Conservation (phyloP, 192 early-diverging fungal species). For the Umbelopsis sp. region DNA sequence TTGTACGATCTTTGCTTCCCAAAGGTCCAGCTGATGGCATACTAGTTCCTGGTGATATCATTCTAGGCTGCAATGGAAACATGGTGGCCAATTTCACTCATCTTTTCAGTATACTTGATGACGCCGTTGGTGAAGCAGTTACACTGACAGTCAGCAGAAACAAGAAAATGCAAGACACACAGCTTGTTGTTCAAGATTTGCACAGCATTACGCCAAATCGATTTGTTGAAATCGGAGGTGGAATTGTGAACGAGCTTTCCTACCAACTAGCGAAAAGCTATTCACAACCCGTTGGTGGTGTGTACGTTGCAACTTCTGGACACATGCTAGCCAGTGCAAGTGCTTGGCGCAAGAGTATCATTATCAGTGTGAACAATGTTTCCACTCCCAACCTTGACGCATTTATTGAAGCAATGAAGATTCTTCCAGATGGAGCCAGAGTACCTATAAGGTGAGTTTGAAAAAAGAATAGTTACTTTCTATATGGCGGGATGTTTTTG, state of each 20-base stretch:
- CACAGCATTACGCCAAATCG: conserved; percentile 80
- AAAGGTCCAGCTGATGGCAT: conserved; percentile 65
- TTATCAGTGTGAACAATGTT: conserved; percentile 67
- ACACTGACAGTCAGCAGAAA: conserved; percentile 60
- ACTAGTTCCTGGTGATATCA: conserved; percentile 71
- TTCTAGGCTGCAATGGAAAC: conserved; percentile 65
- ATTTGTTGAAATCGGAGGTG: conserved; percentile 86
- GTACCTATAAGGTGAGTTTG: conserved; percentile 46
- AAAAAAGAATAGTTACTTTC: neutral
- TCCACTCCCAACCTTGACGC: conserved; percentile 66
- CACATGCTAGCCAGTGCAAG: conserved; percentile 69
- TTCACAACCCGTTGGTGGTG: conserved; percentile 71
- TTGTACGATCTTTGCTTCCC: conserved; percentile 62
- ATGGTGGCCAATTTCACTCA: conserved; percentile 72
- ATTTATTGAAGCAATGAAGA: conserved; percentile 65
- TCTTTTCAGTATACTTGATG: conserved; percentile 66
- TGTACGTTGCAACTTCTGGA: conserved; percentile 74
- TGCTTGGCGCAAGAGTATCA: conserved; percentile 68
- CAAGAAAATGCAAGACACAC: conserved; percentile 46
- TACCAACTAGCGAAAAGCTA: conserved; percentile 78
- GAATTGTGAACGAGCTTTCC: conserved; percentile 71
- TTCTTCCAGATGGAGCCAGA: conserved; percentile 63
- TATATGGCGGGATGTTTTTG: neutral
- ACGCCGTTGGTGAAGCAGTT: conserved; percentile 53
- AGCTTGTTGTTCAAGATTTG: conserved; percentile 67